phyloP scores from a whole-genome alignment of 2,329 filamentous ascomycete species.

The Thelonectria olida region DNA sequence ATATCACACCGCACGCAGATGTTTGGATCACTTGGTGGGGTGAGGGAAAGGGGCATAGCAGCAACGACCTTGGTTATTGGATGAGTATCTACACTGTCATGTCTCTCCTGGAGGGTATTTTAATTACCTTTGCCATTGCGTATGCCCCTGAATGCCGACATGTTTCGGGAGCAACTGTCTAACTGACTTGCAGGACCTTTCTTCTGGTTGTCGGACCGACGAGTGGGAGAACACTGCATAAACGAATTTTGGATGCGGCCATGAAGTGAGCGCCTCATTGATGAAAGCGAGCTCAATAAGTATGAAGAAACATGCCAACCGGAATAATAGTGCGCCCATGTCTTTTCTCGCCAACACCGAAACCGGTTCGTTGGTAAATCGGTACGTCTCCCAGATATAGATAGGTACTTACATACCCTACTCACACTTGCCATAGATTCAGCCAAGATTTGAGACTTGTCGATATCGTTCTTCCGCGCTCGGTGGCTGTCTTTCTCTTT shows the following conservation, averaged over 20 bases:
- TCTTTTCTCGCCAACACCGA: conserved; percentile 41
- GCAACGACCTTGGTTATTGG: conserved; percentile 41
- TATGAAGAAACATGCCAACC: too few species aligned
- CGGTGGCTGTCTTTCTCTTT: conserved; percentile 38
- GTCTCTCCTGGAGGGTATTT: conserved; percentile 34
- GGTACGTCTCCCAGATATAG: conserved; percentile 20
- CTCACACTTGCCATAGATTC: conserved; percentile 43
- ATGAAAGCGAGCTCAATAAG: too few species aligned
- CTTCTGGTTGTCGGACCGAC: conserved; percentile 38
- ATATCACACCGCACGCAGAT: conserved; percentile 19
- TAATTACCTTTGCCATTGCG: conserved; percentile 41
- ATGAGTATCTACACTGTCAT: conserved; percentile 40
- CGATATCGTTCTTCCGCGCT: conserved; percentile 48
- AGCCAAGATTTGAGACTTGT: conserved; percentile 54
- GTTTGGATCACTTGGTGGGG: conserved; percentile 46
- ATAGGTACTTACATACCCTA: not conserved
- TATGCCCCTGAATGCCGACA: conserved; percentile 1
- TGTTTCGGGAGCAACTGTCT: not conserved
- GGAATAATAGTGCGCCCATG: conserved; percentile 41
- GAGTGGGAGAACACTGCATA: conserved; percentile 38
- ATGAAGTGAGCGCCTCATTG: conserved; percentile 41
- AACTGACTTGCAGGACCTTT: conserved; percentile 34
- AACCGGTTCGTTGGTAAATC: conserved; percentile 41
- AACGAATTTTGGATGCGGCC: conserved; percentile 34
- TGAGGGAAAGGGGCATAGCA: conserved; percentile 38